Evolutionary conservation across 2,329 filamentous ascomycete genomes (phyloP).

Genomic region (Ceratocystis destructans): DNA sequence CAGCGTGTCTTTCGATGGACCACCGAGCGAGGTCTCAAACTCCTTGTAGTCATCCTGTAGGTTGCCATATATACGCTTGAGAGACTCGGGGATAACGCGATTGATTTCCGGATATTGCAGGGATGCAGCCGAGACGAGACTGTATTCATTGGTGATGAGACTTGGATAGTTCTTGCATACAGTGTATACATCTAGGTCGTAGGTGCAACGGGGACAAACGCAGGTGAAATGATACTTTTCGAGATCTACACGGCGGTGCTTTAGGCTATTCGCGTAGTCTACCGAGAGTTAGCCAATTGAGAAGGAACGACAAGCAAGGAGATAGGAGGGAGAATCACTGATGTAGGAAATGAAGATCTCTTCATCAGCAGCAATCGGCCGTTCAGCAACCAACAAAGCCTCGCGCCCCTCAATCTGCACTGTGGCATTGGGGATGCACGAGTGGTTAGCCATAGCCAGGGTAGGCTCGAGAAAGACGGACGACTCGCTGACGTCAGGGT

Average conservation of each 20-base stretch:
- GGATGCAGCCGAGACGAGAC: slow-evolving; percentile 21
- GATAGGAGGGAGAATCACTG: slow-evolving; percentile 28
- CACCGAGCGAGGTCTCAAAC: background rate
- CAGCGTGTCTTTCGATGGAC: slow-evolving; percentile 23
- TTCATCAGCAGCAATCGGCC: slow-evolving; percentile 36
- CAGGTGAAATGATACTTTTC: slow-evolving; percentile 41
- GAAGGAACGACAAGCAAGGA: background rate
- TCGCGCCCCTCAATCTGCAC: slow-evolving; percentile 41
- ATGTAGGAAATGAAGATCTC: slow-evolving; percentile 51
- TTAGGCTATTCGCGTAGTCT: slow-evolving; percentile 37
- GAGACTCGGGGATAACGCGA: slow-evolving; percentile 12
- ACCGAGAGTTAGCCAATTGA: background rate
- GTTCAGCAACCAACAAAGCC: slow-evolving; percentile 38
- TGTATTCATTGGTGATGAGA: slow-evolving; percentile 33
- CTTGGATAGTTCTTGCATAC: slow-evolving; percentile 32
- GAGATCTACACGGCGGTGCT: slow-evolving; percentile 32
- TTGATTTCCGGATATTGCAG: slow-evolving; percentile 15
- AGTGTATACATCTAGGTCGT: slow-evolving; percentile 42
- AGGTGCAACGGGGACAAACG: slow-evolving; percentile 35
- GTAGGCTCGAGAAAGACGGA: slow-evolving; percentile 44
- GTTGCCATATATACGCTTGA: slow-evolving; percentile 10
- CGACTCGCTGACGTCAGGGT: slow-evolving; percentile 37
- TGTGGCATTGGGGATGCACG: slow-evolving; percentile 45
- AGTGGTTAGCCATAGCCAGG: slow-evolving; percentile 49
- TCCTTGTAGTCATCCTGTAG: slow-evolving; percentile 11